Evolutionary conservation across 805 yeast genomes (phyloP).

Genomic region (Yamadazyma akitaensis): DNA sequence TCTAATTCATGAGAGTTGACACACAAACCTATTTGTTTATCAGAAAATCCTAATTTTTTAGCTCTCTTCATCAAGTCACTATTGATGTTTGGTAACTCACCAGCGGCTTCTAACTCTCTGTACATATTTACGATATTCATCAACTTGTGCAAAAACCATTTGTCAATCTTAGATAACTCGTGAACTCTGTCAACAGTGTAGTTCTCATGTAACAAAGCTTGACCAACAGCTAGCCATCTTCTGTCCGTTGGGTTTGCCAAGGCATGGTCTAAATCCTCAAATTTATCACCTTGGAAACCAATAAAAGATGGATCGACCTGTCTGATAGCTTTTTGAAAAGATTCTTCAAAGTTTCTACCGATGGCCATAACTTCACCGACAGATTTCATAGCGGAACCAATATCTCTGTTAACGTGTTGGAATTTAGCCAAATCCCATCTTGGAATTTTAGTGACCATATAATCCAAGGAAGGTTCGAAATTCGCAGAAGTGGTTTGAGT

Average conservation of each 20-base stretch:
- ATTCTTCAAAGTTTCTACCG: constrained; percentile 97
- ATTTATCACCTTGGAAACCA: constrained; percentile 86
- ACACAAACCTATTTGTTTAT: constrained; percentile 82
- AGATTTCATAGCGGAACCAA: constrained; percentile 96
- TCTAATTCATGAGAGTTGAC: constrained; percentile 73
- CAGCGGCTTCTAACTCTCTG: constrained; percentile 67
- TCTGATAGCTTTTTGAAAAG: constrained; percentile 95
- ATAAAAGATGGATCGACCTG: constrained; percentile 88
- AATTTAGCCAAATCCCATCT: constrained; percentile 97
- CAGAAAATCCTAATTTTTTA: constrained; percentile 93
- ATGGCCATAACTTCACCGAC: constrained; percentile 99
- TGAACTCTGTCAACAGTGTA: constrained; percentile 91
- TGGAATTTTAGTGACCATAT: constrained; percentile 96
- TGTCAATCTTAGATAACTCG: constrained; percentile 87
- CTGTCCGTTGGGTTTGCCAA: constrained; percentile 89
- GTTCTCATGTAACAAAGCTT: constrained; percentile 87
- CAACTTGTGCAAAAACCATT: constrained; percentile 92
- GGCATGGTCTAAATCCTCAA: constrained; percentile 73
- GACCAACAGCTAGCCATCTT: constrained; percentile 97
- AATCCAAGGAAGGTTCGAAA: constrained; percentile 96
- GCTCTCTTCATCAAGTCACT: constrained; percentile 72
- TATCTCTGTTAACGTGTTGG: constrained; percentile 89
- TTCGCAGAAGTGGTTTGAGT: constrained; percentile 93
- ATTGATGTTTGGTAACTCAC: constrained; percentile 53
- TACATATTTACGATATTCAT: constrained; percentile 91